Evolutionary conservation across 768 basidiomycete species (phyloP).

Genomic region (Harrya chromipes): DNA sequence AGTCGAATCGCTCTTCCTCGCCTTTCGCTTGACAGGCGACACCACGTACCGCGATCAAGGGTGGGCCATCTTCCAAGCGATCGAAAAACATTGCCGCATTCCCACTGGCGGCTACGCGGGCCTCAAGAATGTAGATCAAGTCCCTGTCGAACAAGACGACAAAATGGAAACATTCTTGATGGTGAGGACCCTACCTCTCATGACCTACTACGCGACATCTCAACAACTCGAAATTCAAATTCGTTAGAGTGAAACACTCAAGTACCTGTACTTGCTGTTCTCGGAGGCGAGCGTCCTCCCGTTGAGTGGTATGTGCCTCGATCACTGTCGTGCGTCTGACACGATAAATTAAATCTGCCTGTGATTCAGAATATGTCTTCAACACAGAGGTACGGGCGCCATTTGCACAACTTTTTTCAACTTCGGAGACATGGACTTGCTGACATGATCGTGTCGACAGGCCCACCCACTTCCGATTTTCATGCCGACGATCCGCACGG

Average conservation of each 20-base stretch:
- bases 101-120: slow-evolving; percentile 81
- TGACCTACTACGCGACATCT: too few species aligned
- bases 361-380: slow-evolving; percentile 70
- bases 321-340: slow-evolving; percentile 3
- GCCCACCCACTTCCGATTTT: slow-evolving; percentile 75
- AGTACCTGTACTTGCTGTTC: slow-evolving; percentile 89
- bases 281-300: slow-evolving; percentile 70
- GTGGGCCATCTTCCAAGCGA: slow-evolving; percentile 88
- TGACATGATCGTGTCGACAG: slow-evolving; percentile 28
- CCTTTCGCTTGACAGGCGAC: slow-evolving; percentile 87
- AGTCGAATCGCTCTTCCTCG: slow-evolving; percentile 89
- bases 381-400: slow-evolving; percentile 73
- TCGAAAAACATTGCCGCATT: slow-evolving; percentile 77
- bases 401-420: background rate
- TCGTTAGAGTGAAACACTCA: slow-evolving; percentile 77
- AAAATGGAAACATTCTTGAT: slow-evolving; percentile 97
- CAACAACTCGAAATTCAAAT: background rate
- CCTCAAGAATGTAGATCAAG: slow-evolving; percentile 79
- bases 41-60: slow-evolving; percentile 75
- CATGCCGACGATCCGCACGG: slow-evolving; percentile 45
- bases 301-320: slow-evolving; percentile 56
- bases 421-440: too few species aligned
- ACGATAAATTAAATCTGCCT: background rate
- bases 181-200: slow-evolving; percentile 40
- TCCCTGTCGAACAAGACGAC: slow-evolving; percentile 68